Evolutionary conservation across 805 yeast species (phyloP).

Genomic region (Ogataea allantospora): DNA sequence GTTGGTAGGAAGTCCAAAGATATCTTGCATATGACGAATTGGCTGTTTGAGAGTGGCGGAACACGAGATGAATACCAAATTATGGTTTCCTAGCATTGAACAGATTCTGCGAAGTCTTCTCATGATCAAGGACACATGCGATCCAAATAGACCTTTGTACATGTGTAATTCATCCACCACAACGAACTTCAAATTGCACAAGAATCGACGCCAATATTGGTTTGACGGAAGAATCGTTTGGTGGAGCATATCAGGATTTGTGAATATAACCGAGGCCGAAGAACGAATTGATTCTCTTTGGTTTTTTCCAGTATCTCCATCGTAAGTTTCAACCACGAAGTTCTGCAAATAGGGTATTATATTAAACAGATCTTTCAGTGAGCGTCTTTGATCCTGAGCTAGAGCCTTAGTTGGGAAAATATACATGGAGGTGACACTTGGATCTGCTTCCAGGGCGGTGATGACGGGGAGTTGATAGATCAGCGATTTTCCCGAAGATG

Average conservation of each 20-base stretch:
- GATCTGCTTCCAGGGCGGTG: conserved; percentile 41
- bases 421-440: conserved; percentile 67
- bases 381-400: conserved; percentile 93
- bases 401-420: conserved; percentile 96
- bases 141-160: conserved; percentile 88
- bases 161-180: conserved; percentile 86
- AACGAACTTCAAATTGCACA: conserved; percentile 64
- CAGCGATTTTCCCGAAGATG: conserved; percentile 94
- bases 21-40: conserved; percentile 60
- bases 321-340: conserved; percentile 73
- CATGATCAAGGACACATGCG: conserved; percentile 85
- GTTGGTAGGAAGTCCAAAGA: conserved; percentile 63
- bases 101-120: conserved; percentile 73
- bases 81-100: conserved; percentile 47
- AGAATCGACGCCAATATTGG: conserved; percentile 68
- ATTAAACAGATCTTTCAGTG: conserved; percentile 58
- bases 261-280: conserved; percentile 76
- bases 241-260: conserved; percentile 95
- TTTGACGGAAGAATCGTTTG: conserved; percentile 79
- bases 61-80: conserved; percentile 75
- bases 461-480: conserved; percentile 88
- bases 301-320: conserved; percentile 82
- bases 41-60: conserved; percentile 91
- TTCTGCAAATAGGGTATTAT: conserved; percentile 45
- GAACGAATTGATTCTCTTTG: conserved; percentile 54